Conservation (phyloP, 2,329 filamentous ascomycete genomes). For the Dothistroma septosporum region DNA sequence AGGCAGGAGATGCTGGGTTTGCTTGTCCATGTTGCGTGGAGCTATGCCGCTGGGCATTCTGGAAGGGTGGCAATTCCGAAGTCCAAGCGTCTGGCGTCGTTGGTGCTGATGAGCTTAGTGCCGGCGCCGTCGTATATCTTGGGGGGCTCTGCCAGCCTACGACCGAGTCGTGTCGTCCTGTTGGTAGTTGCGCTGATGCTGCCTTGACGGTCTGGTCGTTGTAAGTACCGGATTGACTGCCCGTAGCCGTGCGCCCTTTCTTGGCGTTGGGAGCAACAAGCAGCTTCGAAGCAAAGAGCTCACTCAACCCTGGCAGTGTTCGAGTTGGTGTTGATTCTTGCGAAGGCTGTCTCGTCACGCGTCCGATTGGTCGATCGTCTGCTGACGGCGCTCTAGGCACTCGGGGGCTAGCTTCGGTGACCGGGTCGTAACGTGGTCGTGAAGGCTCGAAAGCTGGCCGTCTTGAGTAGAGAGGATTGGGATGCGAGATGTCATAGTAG, state of each 20-base stretch:
- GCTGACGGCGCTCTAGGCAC: neutral
- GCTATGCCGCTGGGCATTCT: neutral
- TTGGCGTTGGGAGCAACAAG: neutral
- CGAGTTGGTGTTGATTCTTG: neutral
- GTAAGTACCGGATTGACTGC: neutral
- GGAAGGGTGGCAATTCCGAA: neutral
- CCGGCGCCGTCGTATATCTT: neutral
- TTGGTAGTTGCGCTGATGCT: neutral
- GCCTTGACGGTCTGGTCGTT: neutral
- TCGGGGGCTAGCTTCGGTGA: neutral
- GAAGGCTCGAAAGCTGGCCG: neutral
- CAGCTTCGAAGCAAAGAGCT: slow-evolving; percentile 2
- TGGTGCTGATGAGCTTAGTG: neutral
- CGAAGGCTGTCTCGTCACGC: neutral
- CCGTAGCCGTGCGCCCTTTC: neutral
- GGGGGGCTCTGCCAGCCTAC: neutral
- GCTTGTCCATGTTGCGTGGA: neutral
- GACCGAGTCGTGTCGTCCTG: neutral
- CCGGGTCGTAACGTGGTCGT: neutral
- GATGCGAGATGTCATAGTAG: neutral
- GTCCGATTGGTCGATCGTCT: neutral
- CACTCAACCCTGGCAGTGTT: neutral
- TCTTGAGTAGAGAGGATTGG: neutral
- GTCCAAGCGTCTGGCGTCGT: neutral
- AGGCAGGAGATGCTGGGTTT: neutral